Evolutionary conservation across 345 rosid species (phyloP), one percentile per base, ranked within the genome.

Genomic region (Linum usitatissimum): DNA sequence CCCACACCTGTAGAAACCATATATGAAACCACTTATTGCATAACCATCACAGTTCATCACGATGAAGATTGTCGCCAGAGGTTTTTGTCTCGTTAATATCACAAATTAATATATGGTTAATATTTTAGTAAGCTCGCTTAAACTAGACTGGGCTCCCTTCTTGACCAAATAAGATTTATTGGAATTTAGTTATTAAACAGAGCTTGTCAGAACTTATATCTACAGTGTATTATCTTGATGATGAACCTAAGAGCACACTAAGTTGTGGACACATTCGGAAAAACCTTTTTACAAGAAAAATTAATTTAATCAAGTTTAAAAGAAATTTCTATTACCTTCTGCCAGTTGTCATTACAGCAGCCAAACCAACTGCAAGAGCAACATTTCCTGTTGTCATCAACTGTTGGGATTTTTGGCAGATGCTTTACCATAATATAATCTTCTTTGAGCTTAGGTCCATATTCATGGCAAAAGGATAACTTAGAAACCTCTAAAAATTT

Each of bases 331-430:
- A 62, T 77, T 83, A 94, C 99, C 97, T 86, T 90, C 73, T 90
- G 95, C 97, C 97, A 94, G 75, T 82, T 94, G 79, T 90, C 87
- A 74, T 88, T 88, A 75, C 99, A 94, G 79, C 93, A 94, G 84
- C 67, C 70, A 70, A 85, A 84, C 86, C 91, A 86, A 70, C 69
- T 42, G 66, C 96, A 86, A 23, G 80, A 73, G 79, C 90, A 88
- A 62, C 97, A 90, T 71, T 66, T 80, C 66, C 65, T 72, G 30
- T 89, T 77, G 69, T 82, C 89, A 68, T 83, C 89, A 62, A 75
- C 65, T 62, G 71, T 86, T 49, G 79, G 62, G 68, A 88, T 70
- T 62, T 81, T 78, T 20, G 97, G 96, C 61, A 94, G 82, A 79
- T 94, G 99, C 76, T 80, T 90, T 63, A 79, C 96, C 97, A 88